These are phyloP conservation scores for Sporodiniella umbellata DNA, from an alignment of 371 early-diverging fungal species.

Conservation along the genomic window DNA sequence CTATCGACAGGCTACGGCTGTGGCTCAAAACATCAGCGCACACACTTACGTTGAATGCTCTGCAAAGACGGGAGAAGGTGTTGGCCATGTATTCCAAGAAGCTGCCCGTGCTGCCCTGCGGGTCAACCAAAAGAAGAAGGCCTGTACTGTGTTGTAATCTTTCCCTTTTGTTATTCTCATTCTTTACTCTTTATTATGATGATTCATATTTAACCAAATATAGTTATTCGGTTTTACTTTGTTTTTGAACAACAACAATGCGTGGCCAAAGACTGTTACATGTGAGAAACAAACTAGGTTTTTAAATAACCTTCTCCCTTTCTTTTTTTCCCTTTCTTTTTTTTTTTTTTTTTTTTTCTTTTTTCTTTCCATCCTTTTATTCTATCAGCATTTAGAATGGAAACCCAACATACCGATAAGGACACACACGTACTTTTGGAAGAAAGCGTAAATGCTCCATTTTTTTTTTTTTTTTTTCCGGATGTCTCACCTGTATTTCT, in stretches of 20 bases:
- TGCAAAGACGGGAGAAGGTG: slow-evolving; percentile 65
- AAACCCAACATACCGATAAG: neutral
- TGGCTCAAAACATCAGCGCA: slow-evolving; percentile 68
- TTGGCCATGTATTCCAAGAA: slow-evolving; percentile 69
- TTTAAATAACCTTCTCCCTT: neutral
- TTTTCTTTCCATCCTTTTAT: neutral
- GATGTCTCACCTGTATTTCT: neutral
- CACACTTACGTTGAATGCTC: slow-evolving; percentile 72
- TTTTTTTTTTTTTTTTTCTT: neutral
- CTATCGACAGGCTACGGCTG: slow-evolving; percentile 64
- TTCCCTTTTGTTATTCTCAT: neutral
- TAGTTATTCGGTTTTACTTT: neutral
- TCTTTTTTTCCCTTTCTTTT: neutral
- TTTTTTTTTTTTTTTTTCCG: neutral
- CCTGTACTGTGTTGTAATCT: slow-evolving; percentile 3
- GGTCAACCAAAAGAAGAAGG: slow-evolving; percentile 28
- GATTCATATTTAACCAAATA: neutral
- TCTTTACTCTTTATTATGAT: neutral
- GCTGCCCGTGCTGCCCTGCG: slow-evolving; percentile 54
- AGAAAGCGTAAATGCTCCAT: slow-evolving; percentile 1
- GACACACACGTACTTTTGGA: neutral
- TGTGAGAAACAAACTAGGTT: neutral
- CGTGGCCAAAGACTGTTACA: neutral
- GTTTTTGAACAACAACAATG: neutral
- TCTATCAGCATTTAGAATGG: neutral